These are phyloP conservation scores for Cucurbita argyrosperma DNA, from an alignment of 306 rosid species.

Conservation along the genomic window DNA sequence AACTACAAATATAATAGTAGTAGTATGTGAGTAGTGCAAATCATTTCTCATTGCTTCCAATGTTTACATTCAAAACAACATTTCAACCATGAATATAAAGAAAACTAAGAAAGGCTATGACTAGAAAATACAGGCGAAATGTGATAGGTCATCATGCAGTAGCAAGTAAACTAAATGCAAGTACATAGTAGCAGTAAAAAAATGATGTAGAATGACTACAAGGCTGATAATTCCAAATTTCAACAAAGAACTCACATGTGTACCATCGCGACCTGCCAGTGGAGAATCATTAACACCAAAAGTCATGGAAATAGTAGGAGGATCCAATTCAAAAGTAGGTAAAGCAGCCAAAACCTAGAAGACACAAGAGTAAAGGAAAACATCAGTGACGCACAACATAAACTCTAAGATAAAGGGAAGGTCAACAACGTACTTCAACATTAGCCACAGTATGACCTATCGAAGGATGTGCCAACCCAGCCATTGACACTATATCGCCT, in stretches of 20 bases:
- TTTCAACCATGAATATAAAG: not conserved
- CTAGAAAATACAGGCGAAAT: not conserved
- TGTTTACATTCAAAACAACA: not conserved
- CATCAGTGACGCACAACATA: not conserved
- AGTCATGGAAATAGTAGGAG: slow-evolving; percentile 98
- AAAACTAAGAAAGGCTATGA: not conserved
- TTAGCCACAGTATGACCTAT: slow-evolving; percentile 85
- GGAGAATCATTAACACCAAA: slow-evolving; percentile 98
- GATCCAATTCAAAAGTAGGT: slow-evolving; percentile 89
- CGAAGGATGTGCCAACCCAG: slow-evolving; percentile 70
- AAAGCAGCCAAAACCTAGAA: slow-evolving; percentile 56
- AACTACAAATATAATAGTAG: slow-evolving; percentile 27
- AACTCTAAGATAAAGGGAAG: not conserved
- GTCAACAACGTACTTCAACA: slow-evolving; percentile 36
- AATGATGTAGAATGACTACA: not conserved
- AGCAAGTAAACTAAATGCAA: slow-evolving; percentile 15
- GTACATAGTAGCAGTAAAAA: slow-evolving; percentile 7
- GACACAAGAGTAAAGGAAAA: not conserved
- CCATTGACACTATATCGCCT: slow-evolving; percentile 87
- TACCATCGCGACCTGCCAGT: slow-evolving; percentile 92
- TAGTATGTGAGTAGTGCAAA: not conserved
- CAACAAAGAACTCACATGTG: slow-evolving; percentile 50
- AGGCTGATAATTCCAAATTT: not conserved
- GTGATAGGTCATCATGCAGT: slow-evolving; percentile 1
- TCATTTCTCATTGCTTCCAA: not conserved